Evolutionary conservation across 2,329 filamentous ascomycete species (phyloP).

Genomic region (Rhynchosporium agropyri): DNA sequence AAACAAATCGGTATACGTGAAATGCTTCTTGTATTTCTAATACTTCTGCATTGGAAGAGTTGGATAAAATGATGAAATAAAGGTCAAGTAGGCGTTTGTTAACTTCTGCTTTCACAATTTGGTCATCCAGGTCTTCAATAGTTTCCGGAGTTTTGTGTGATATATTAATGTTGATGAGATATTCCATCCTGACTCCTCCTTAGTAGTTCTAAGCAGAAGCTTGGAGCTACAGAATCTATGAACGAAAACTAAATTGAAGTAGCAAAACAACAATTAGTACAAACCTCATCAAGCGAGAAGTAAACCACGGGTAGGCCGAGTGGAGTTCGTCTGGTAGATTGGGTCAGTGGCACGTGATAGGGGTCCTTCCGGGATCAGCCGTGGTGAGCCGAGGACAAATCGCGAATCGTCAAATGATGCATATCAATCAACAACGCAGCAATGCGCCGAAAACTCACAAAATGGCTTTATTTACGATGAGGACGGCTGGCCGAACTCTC

Average conservation of each 20-base stretch:
- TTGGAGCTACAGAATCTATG: no score
- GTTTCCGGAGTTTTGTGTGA: no score
- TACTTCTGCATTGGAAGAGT: neutral
- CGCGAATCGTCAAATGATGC: slow-evolving; percentile 7
- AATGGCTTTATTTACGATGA: slow-evolving; percentile 35
- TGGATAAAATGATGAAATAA: neutral
- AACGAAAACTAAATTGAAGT: no score
- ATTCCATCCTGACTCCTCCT: no score
- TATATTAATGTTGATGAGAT: no score
- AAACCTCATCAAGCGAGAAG: neutral
- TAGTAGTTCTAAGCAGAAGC: no score
- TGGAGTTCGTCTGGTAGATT: neutral
- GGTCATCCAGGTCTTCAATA: no score
- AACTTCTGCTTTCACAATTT: no score
- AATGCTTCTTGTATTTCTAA: no score
- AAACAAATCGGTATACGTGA: no score
- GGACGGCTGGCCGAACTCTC: slow-evolving; percentile 30
- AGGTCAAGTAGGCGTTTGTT: no score
- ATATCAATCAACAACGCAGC: slow-evolving; percentile 17
- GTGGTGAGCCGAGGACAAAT: slow-evolving; percentile 9
- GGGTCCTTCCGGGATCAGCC: neutral
- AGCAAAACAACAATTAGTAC: no score
- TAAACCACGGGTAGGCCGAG: neutral
- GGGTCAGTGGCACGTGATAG: neutral
- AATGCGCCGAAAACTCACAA: slow-evolving; percentile 27